Base-by-base conservation (phyloP, 140 eudicot genomes). In the Cichorium intybus region DNA sequence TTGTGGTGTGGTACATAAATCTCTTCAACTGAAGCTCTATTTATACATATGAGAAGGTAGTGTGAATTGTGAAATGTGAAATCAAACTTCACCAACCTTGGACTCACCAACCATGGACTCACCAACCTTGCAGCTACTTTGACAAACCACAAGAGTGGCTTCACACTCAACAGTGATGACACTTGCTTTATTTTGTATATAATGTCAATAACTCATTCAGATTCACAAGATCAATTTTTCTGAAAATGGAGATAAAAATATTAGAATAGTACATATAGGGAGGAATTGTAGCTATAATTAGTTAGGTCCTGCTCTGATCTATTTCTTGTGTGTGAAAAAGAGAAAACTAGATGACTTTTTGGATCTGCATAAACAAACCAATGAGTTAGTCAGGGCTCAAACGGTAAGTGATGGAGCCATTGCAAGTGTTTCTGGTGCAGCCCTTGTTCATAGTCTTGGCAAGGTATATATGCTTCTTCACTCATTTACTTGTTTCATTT, bases 381-480 rank as follows among this genome's bases (percentile, higher is more conserved):
- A 45, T 21, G 24, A 70, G 47, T 43, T 63, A 3, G 52, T 64
- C 16, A 34, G 18, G 15, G 43, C 68, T 54, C 56, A 12, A 41
- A 64, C 62, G 9, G 66, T 27, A 6, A 47, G 20, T 8, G 64
- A 68, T 41, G 78, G 69, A 54, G 41, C 61, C 18, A 18, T 51
- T 2, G 84, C 85, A 34, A 81, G 85, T 55, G 85, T 80, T 60
- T 81, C 85, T 35, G 85, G 85, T 71, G 77, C 85, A 23, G 81
- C 85, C 35, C 75, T 80, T 48, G 81, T 81, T 47, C 75, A 64
- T 53, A 75, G 81, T 62, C 81, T 80, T 71, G 81, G 79, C 68
- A 80, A 75, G 75, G 85, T 76, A 46, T 24, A 33, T 24, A 54
- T 43, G 34, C 50, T 57, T 66, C 37, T 39, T 28, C 27, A n/a